Base-by-base conservation (phyloP, 2,329 filamentous ascomycete genomes). In the Cyanodermella asteris region DNA sequence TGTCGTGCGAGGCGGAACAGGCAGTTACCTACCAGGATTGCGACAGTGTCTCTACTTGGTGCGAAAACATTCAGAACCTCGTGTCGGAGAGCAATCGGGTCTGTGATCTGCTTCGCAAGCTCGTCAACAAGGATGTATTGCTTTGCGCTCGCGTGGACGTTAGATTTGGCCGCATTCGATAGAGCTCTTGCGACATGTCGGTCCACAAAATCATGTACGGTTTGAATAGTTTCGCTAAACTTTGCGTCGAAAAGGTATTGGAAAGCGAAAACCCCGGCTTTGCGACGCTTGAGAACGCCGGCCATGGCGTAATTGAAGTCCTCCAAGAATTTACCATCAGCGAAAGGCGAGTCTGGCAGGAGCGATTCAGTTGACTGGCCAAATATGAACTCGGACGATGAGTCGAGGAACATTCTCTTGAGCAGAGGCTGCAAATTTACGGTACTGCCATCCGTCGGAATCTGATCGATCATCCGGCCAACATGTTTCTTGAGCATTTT, bases 401-500 rank as follows among this genome's bases (percentile, higher is more conserved):
- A 15, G 16, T 28, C 25, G 3, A 30, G 28, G 13, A 28, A 28
- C 22, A 22, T 8, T 10, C 18, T 11, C 11, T 26, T 8, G 9
- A 26, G 4, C 10, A 29, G 16, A 15, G 19, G 12, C 13, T 23
- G 28, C 2, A 25, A n/a, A 14, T 30, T 20, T 7, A 27, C 5
- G 9, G 15, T 20, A 19, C 9, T 3, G 3, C 18, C 19, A 18
- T 27, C 20, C 3, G 16, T n/a, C 8, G 18, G 23, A 8, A 28
- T 17, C 4, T 22, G n/a, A 4, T 22, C 25, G 11, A 13, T 26
- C 23, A 29, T 25, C 37, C 38, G 15, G 34, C 33, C 20, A 34
- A 31, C 27, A 23, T 16, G 17, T 6, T 3, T 9, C 8, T 15
- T 33, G 23, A 23, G 11, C 9, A 12, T 25, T 6, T 26, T 17